Percentiles rank a stretch among this genome's conserved stretches.
Evolutionary conservation across 495 filamentous ascomycete genomes (phyloP).

Genomic region (Gamarada debralockiae): DNA sequence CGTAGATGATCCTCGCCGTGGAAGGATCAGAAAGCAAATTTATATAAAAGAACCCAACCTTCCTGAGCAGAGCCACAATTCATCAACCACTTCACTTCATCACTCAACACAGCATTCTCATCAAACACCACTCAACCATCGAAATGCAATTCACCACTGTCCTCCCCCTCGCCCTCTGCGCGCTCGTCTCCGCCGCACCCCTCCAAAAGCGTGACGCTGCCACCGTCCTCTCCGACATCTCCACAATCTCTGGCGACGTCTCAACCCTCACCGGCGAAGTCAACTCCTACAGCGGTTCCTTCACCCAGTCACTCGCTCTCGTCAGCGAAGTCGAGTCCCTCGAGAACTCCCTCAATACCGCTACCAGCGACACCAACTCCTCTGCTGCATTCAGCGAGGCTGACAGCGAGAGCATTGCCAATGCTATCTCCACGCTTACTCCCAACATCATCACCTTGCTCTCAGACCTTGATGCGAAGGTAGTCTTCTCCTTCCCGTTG

Average conservation of each 20-base stretch:
- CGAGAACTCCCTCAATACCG: not conserved
- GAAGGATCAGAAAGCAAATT: no score
- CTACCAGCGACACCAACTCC: conserved; percentile 5
- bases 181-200: not conserved
- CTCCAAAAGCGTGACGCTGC: not conserved
- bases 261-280: conserved; percentile 1
- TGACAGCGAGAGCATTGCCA: conserved; percentile 1
- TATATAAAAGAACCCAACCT: no score
- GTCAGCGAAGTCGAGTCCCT: conserved; percentile 1
- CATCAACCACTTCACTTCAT: no score
- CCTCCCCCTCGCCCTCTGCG: not conserved
- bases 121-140: not conserved
- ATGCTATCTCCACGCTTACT: conserved; percentile 1
- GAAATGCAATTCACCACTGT: conserved; percentile 10
- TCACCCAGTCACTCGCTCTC: not conserved
- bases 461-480: conserved; percentile 9
- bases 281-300: not conserved
- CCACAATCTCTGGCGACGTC: conserved; percentile 5
- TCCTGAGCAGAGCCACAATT: no score
- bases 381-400: conserved; percentile 1
- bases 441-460: conserved; percentile 2
- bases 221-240: conserved; percentile 4
- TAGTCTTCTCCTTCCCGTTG: not conserved
- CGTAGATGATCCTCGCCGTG: no score
- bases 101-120: no score